phyloP scores from a whole-genome alignment of 139 green algal genomes.

The Chlorella sp. region DNA sequence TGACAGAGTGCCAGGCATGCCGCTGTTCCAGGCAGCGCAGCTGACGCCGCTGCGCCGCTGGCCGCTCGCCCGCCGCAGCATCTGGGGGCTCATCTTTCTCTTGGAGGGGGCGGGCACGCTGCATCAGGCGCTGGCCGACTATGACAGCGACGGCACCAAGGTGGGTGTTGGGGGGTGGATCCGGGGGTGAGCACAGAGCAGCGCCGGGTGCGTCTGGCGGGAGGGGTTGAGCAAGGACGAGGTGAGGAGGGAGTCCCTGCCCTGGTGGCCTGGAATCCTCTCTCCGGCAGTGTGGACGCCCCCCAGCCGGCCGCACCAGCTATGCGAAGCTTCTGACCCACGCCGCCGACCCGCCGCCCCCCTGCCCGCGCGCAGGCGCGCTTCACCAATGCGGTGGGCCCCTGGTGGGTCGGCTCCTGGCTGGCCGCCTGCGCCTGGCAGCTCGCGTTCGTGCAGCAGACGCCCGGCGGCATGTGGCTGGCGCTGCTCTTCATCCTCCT shows the following conservation, averaged over 20 bases:
- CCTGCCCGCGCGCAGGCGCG: not conserved
- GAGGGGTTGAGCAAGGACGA: not conserved
- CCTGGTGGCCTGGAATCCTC: not conserved
- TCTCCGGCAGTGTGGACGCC: not conserved
- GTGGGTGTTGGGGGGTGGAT: conserved; percentile 9
- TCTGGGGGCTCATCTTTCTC: conserved; percentile 71
- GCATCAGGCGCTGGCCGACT: conserved; percentile 31
- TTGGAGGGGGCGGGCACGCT: conserved; percentile 56
- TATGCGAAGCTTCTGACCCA: no score
- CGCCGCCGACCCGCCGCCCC: not conserved
- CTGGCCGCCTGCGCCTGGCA: conserved; percentile 56
- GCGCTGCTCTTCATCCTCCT: conserved; percentile 45
- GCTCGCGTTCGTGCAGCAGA: conserved; percentile 53
- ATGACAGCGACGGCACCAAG: conserved; percentile 32
- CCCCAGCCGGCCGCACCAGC: no score
- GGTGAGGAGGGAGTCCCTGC: not conserved
- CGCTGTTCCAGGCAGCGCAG: not conserved
- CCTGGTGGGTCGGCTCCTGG: conserved; percentile 59
- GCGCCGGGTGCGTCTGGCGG: not conserved
- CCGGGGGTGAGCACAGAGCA: no score
- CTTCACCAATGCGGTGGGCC: not conserved
- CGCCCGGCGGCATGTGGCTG: conserved; percentile 40
- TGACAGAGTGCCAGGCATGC: not conserved
- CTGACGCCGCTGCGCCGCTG: not conserved
- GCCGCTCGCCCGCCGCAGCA: conserved; percentile 57